phyloP scores from a whole-genome alignment of 2,329 filamentous ascomycete genomes.

The Penicillium hesseltinei region DNA sequence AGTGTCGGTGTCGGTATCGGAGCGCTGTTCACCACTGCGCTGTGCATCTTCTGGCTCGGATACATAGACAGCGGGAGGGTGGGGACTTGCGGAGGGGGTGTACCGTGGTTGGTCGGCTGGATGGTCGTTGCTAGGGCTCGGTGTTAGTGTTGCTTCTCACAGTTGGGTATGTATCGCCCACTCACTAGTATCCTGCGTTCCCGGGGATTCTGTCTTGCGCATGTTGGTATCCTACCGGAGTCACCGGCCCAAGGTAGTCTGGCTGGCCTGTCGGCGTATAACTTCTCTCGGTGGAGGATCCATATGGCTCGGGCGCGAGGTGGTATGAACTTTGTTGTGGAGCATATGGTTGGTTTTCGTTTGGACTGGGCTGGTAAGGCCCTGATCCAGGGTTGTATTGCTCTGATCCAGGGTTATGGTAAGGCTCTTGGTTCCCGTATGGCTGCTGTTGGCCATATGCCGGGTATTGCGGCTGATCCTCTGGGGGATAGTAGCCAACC shows the following conservation, averaged over 20 bases:
- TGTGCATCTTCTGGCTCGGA: constrained; percentile 14
- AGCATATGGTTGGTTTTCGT: constrained; percentile 29
- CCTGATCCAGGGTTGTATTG: constrained; percentile 21
- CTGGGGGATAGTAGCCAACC: constrained; percentile 26
- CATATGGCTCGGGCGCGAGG: constrained; percentile 29
- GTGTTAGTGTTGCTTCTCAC: neutral
- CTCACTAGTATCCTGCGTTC: constrained; percentile 39
- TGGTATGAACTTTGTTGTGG: constrained; percentile 28
- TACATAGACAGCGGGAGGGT: constrained; percentile 16
- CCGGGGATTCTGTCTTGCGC: constrained; percentile 8
- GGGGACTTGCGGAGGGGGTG: constrained; percentile 18
- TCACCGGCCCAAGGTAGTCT: constrained; percentile 36
- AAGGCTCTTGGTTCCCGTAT: constrained; percentile 14
- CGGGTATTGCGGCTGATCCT: constrained; percentile 23
- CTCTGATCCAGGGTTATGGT: constrained; percentile 7
- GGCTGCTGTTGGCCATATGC: constrained; percentile 28
- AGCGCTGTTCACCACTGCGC: constrained; percentile 7
- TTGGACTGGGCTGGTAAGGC: constrained; percentile 17
- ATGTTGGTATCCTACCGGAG: constrained; percentile 50
- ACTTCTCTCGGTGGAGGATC: constrained; percentile 36
- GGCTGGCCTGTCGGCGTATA: constrained; percentile 44
- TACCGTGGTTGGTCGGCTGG: constrained; percentile 18
- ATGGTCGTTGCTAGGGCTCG: constrained; percentile 11
- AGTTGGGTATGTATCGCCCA: neutral
- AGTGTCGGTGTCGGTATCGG: constrained; percentile 11